Percentiles rank a stretch among this genome's conserved stretches.
Conservation (phyloP, 2,329 filamentous ascomycete species). For the Aspergillus aculeatus region DNA sequence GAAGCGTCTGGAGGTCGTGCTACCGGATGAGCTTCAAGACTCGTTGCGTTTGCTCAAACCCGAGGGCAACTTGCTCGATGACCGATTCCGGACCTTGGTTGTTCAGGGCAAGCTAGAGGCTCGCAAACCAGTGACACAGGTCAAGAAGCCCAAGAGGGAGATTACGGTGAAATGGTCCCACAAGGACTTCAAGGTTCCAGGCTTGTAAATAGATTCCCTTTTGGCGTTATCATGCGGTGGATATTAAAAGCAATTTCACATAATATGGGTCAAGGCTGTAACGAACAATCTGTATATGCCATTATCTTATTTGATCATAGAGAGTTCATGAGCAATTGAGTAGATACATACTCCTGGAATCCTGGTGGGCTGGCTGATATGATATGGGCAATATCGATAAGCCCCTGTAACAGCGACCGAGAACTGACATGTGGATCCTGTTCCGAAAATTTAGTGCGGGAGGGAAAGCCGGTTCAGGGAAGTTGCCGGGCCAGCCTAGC, state of each 20-base stretch:
- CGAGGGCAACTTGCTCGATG: conserved; percentile 91
- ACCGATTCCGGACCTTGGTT: conserved; percentile 85
- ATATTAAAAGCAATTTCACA: conserved; percentile 15
- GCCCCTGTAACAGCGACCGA: conserved; percentile 3
- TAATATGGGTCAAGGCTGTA: conserved; percentile 6
- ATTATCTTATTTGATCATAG: not conserved
- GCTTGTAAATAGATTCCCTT: conserved; percentile 24
- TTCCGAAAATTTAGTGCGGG: conserved; percentile 21
- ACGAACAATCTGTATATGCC: conserved; percentile 7
- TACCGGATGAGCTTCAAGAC: conserved; percentile 81
- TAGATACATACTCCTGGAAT: not conserved
- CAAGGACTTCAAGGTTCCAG: conserved; percentile 77
- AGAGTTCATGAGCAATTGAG: not conserved
- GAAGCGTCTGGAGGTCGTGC: conserved; percentile 74
- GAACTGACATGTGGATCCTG: conserved; percentile 15
- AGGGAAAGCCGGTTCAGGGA: conserved; percentile 5
- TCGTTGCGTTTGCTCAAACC: conserved; percentile 80
- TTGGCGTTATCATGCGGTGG: conserved; percentile 19
- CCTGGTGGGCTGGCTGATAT: too few species aligned
- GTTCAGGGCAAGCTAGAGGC: conserved; percentile 86
- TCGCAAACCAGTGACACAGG: conserved; percentile 73
- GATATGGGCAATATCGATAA: not conserved
- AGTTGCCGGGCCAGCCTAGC: conserved; percentile 10
- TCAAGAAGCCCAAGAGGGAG: conserved; percentile 77
- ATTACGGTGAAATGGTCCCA: conserved; percentile 95